Evolutionary conservation across 2,329 filamentous ascomycete genomes (phyloP).

Genomic region (Chrysoporthe puriensis): DNA sequence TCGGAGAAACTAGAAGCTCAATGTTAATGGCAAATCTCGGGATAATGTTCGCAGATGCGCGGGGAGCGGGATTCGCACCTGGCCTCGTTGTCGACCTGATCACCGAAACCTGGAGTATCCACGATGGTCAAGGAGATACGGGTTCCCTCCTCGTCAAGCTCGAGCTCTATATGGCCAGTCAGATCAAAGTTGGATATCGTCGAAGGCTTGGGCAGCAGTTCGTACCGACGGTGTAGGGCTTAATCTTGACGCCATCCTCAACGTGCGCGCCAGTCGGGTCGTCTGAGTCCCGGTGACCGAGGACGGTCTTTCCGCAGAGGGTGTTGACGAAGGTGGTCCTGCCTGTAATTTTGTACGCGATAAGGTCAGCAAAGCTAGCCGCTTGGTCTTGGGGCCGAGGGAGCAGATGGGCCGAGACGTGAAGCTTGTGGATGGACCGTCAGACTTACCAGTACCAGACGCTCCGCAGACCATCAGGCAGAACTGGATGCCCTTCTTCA

Average conservation of each 20-base stretch:
- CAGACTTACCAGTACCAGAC: slow-evolving; percentile 86
- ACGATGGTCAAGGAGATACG: slow-evolving; percentile 98
- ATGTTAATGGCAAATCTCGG: neutral
- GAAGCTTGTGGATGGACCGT: slow-evolving; percentile 26
- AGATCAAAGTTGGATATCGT: slow-evolving; percentile 33
- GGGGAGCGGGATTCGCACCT: slow-evolving; percentile 60
- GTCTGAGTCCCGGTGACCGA: slow-evolving; percentile 89
- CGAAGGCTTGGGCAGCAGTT: slow-evolving; percentile 29
- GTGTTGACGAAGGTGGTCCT: slow-evolving; percentile 99
- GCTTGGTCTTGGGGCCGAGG: slow-evolving; percentile 17
- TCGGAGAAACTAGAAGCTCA: slow-evolving; percentile 76
- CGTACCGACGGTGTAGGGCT: slow-evolving; percentile 95
- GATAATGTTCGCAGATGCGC: neutral
- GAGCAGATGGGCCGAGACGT: slow-evolving; percentile 6
- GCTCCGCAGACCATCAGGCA: slow-evolving; percentile 99
- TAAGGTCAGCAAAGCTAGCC: slow-evolving; percentile 29
- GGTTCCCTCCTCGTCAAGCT: slow-evolving; percentile 97
- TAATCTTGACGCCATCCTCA: slow-evolving; percentile 97
- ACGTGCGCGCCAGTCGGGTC: slow-evolving; percentile 86
- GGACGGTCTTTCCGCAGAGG: slow-evolving; percentile 91
- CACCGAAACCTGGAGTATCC: slow-evolving; percentile 96
- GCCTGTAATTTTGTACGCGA: slow-evolving; percentile 55
- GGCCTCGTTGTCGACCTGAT: slow-evolving; percentile 98
- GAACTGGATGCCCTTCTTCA: slow-evolving; percentile 99
- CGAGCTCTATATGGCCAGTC: slow-evolving; percentile 66